phyloP scores from a whole-genome alignment of 1,139 yeast genomes.

The Kodamaea plutei region DNA sequence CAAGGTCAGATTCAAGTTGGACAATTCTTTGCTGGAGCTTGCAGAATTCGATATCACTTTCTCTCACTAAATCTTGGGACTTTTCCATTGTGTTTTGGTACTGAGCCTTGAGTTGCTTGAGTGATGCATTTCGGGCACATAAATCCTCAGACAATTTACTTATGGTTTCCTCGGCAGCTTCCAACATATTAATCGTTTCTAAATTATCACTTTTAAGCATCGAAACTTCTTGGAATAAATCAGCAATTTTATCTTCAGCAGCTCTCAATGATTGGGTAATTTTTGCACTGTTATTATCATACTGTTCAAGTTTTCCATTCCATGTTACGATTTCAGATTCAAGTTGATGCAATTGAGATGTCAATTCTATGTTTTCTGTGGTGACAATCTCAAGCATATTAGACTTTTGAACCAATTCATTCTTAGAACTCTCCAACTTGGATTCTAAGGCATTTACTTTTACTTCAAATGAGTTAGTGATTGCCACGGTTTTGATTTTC shows the following conservation, averaged over 20 bases:
- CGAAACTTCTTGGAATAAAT: not conserved
- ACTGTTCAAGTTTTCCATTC: not conserved
- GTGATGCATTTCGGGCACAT: not conserved
- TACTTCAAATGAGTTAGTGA: too few species aligned
- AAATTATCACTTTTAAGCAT: constrained; percentile 1
- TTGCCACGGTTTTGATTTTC: too few species aligned
- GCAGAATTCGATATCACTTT: too few species aligned
- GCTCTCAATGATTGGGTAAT: not conserved
- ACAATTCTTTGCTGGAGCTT: too few species aligned
- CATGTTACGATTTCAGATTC: not conserved
- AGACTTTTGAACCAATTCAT: constrained; percentile 1
- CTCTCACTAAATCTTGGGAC: too few species aligned
- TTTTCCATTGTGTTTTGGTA: too few species aligned
- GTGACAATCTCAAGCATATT: not conserved
- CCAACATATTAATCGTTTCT: constrained; percentile 4
- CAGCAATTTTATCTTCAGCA: constrained; percentile 1
- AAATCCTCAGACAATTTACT: not conserved
- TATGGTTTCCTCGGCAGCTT: not conserved
- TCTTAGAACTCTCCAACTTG: not conserved
- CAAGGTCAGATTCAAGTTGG: too few species aligned
- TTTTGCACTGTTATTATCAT: not conserved
- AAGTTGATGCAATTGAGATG: not conserved
- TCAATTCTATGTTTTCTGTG: not conserved
- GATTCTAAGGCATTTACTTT: too few species aligned
- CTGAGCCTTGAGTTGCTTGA: too few species aligned